phyloP scores from a whole-genome alignment of 179 eudicot genomes.

The Drosera spatulata region DNA sequence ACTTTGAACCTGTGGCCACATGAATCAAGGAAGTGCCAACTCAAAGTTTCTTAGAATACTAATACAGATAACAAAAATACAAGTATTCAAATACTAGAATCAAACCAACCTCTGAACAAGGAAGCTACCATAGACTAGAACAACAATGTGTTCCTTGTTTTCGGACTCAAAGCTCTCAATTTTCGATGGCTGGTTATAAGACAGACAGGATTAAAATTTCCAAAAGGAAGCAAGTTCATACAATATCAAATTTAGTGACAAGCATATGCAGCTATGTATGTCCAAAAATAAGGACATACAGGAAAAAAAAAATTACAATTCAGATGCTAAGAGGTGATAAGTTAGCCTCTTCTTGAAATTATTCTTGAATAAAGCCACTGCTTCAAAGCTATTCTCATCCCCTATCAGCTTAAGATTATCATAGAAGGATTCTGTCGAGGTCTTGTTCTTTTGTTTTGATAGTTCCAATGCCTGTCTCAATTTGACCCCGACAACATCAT shows the following conservation, averaged over 20 bases:
- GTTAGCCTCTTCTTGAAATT: too few relatives aligned
- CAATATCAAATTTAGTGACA: background rate
- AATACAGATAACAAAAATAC: slow-evolving; percentile 3
- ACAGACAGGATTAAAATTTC: too few relatives aligned
- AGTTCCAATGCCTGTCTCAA: too few relatives aligned
- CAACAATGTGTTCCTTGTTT: slow-evolving; percentile 29
- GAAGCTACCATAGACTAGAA: slow-evolving; percentile 47
- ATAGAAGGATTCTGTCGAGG: slow-evolving; percentile 31
- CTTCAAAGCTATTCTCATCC: slow-evolving; percentile 24
- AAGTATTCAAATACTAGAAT: slow-evolving; percentile 3
- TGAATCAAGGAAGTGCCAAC: too few relatives aligned
- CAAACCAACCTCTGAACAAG: slow-evolving; percentile 58
- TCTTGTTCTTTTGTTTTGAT: slow-evolving; percentile 27
- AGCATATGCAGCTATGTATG: too few relatives aligned
- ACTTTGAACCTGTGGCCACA: slow-evolving; percentile 41
- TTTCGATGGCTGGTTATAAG: slow-evolving; percentile 46
- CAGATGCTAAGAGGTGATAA: too few relatives aligned
- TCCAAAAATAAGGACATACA: too few relatives aligned
- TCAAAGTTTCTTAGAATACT: too few relatives aligned
- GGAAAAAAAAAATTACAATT: too few relatives aligned
- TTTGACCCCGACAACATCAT: too few relatives aligned
- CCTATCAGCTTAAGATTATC: slow-evolving; percentile 27
- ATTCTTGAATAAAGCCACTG: too few relatives aligned
- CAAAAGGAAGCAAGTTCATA: too few relatives aligned
- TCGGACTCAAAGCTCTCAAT: slow-evolving; percentile 34